Base-by-base conservation (phyloP, 495 filamentous ascomycete species). In the Oidiodendron maius region DNA sequence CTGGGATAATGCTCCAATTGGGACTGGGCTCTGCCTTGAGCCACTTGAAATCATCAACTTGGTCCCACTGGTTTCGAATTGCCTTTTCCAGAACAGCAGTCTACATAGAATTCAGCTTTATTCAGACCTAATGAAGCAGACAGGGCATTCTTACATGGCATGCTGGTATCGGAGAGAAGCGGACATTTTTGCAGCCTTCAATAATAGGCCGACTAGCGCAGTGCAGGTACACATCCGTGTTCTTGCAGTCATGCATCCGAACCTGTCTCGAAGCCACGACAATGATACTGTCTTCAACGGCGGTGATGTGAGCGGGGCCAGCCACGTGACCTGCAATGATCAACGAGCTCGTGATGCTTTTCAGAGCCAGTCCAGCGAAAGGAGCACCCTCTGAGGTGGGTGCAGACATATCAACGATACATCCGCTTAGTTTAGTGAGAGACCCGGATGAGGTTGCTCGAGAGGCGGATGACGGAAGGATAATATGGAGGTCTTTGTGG, bases 21-120 rank as follows among this genome's bases (percentile, higher is more conserved):
- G 93, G 93, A 55, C 87, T 96, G 15, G 78, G 81, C 39, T 85
- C 86, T 10, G 76, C 70, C 64, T 89, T 94, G 51, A 96, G 75
- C 94, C 94, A 97, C 64, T 95, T 93, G 71, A 98, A 98, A 58
- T 98, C 93, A 58, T 96, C 87, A 12, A 98, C 83, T 58, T 94
- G 80, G 56, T 87, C 78, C 86, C 88, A 98, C 49, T 82, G 72
- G 63, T 93, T 90, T 47, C 57, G 28, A 42, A 25, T 59, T 28
- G 64, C 58, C 1, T 46, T 55, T 25, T 52, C 51, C 8, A 64
- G 52, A 10, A 61, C 49, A 36, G 13, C 58, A 37, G 52, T 46
- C 58, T 57, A 40, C 3, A 21, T 0, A 36, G 4, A 36, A 10
- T 16, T 53, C 32, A 53, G 40, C 28, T 30, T 30, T 8, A 30